Percentiles rank a stretch among this genome's conserved stretches.
Conservation (phyloP, 805 yeast species). For the Wickerhamomyces rabaulensis region DNA sequence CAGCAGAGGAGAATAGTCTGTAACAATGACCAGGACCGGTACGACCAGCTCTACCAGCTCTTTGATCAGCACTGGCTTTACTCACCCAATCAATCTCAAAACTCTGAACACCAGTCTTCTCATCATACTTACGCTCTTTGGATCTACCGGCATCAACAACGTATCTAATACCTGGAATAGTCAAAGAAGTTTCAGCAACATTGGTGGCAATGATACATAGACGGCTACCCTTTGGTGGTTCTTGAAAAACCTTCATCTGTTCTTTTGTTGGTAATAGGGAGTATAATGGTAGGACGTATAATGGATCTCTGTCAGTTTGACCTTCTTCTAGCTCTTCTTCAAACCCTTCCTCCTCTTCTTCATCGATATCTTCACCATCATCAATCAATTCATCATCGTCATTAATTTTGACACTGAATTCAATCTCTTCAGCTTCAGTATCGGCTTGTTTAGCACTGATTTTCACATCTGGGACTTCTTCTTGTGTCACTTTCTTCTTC, state of each 20-base stretch:
- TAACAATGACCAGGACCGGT: slow-evolving; percentile 99
- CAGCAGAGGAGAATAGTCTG: slow-evolving; percentile 87
- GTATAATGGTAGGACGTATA: slow-evolving; percentile 87
- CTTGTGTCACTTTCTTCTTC: slow-evolving; percentile 24
- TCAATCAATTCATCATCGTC: slow-evolving; percentile 30
- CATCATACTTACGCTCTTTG: slow-evolving; percentile 79
- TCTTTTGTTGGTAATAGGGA: slow-evolving; percentile 91
- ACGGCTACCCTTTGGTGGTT: slow-evolving; percentile 81
- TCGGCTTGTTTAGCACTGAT: slow-evolving; percentile 57
- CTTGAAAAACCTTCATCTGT: slow-evolving; percentile 87
- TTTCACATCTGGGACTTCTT: slow-evolving; percentile 38
- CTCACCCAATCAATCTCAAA: slow-evolving; percentile 90
- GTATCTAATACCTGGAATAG: slow-evolving; percentile 92
- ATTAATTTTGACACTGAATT: slow-evolving; percentile 47
- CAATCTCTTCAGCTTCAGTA: slow-evolving; percentile 85
- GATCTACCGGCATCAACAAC: slow-evolving; percentile 95
- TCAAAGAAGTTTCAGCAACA: slow-evolving; percentile 95
- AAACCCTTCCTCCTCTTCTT: slow-evolving; percentile 51
- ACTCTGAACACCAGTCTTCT: slow-evolving; percentile 85
- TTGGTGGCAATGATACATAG: slow-evolving; percentile 93
- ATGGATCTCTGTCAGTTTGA: slow-evolving; percentile 69
- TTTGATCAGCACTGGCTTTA: slow-evolving; percentile 92
- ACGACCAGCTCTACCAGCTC: slow-evolving; percentile 97
- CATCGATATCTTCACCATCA: slow-evolving; percentile 33
- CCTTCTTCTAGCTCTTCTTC: slow-evolving; percentile 69